Evolutionary conservation across 768 basidiomycete genomes (phyloP).

Genomic region (Suillus placidus): DNA sequence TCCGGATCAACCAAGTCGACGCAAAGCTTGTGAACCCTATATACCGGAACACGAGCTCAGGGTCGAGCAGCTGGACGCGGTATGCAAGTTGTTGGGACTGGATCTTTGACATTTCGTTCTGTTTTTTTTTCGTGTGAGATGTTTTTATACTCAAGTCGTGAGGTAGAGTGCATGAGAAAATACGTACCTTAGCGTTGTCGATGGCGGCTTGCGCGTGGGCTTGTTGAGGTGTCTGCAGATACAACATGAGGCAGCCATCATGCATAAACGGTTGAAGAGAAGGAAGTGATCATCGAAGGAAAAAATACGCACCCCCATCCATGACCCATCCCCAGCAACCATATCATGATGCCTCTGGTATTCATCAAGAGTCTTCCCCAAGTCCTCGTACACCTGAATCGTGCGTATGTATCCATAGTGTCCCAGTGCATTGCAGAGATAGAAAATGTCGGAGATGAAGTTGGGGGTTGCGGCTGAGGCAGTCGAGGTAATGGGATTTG

Average conservation of each 20-base stretch:
- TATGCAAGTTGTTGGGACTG: slow-evolving; percentile 77
- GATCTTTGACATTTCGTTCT: slow-evolving; percentile 73
- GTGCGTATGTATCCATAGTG: slow-evolving; percentile 89
- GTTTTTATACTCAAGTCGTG: background rate
- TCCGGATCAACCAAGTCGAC: slow-evolving; percentile 91
- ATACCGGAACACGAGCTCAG: slow-evolving; percentile 76
- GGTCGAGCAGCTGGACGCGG: slow-evolving; percentile 85
- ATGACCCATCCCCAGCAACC: slow-evolving; percentile 74
- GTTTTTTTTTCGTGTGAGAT: slow-evolving; percentile 11
- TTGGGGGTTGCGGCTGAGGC: slow-evolving; percentile 67
- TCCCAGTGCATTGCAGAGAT: slow-evolving; percentile 81
- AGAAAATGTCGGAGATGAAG: slow-evolving; percentile 96
- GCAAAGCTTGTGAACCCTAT: slow-evolving; percentile 88
- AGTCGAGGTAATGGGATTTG: background rate
- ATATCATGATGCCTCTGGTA: slow-evolving; percentile 76
- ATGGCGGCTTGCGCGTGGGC: slow-evolving; percentile 78
- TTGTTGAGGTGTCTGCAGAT: slow-evolving; percentile 64
- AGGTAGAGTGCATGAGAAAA: background rate
- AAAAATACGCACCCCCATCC: slow-evolving; percentile 69
- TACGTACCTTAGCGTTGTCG: slow-evolving; percentile 70
- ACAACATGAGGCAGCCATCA: background rate
- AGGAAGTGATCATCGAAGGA: background rate
- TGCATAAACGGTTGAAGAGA: background rate
- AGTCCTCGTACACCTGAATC: slow-evolving; percentile 72
- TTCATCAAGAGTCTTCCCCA: slow-evolving; percentile 76